Evolutionary conservation across 2,329 filamentous ascomycete species (phyloP).

Genomic region (Arthrinium phaeospermum): DNA sequence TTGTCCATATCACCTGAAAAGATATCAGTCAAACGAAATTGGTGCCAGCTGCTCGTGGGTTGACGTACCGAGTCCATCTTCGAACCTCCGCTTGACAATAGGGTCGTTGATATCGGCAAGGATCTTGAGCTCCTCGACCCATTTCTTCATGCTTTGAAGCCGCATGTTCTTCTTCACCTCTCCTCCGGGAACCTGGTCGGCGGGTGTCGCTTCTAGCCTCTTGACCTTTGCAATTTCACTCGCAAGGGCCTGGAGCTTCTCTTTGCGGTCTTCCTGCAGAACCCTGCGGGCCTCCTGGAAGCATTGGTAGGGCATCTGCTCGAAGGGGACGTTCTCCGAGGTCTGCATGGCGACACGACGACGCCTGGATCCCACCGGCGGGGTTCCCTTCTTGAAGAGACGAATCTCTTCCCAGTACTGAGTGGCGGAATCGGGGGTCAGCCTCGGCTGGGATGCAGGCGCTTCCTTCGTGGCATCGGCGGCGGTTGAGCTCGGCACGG

Average conservation of each 20-base stretch:
- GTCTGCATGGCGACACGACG: constrained; percentile 75
- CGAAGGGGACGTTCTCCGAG: constrained; percentile 77
- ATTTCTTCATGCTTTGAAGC: constrained; percentile 71
- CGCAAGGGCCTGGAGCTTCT: constrained; percentile 79
- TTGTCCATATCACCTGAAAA: constrained; percentile 87
- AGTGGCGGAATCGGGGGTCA: constrained; percentile 73
- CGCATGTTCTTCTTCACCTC: constrained; percentile 68
- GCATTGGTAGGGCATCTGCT: constrained; percentile 94
- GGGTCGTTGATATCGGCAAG: constrained; percentile 95
- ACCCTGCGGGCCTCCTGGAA: constrained; percentile 95
- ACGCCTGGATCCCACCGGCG: constrained; percentile 83
- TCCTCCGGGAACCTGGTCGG: constrained; percentile 64
- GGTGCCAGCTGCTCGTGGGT: background rate
- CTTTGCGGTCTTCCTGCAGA: constrained; percentile 76
- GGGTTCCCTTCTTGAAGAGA: constrained; percentile 70
- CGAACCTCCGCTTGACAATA: constrained; percentile 88
- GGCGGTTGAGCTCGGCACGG: constrained; percentile 29
- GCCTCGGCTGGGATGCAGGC: constrained; percentile 44
- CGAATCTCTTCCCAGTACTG: constrained; percentile 68
- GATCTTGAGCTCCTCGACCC: constrained; percentile 83
- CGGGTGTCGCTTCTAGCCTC: constrained; percentile 64
- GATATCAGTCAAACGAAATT: constrained; percentile 27
- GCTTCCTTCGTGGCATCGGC: constrained; percentile 23
- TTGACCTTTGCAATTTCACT: constrained; percentile 72
- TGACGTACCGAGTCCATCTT: constrained; percentile 81